Evolutionary conservation across 805 yeast species (phyloP), one percentile per base, ranked within the genome.

Genomic region (Metschnikowia lunata): DNA sequence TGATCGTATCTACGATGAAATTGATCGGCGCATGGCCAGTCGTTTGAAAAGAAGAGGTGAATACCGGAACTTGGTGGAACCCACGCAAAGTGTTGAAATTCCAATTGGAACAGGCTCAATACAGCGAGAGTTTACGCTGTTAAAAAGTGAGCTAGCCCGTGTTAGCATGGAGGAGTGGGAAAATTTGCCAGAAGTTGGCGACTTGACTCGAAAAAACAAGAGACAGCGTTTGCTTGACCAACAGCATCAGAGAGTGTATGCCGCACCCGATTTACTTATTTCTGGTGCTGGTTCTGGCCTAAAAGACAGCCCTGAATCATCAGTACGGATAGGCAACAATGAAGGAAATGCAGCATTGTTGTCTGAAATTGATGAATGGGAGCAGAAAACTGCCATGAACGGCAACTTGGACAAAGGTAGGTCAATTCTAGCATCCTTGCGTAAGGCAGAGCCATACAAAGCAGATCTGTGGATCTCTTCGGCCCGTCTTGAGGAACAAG

Each of bases 381-480:
- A 44, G 33, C 37, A 32, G n/a, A 30, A 30, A 32, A 37, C 40
- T 27, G 49, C 48, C 18, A 34, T 30, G 29, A 18, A 34, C 8
- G 48, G 45, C 8, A 44, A 43, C 30, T 39, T 46, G 32, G 67
- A 69, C 36, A 80, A 77, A 47, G 79, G 82, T 31, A 66, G 93
- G 31, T 57, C 71, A 2, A 67, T 88, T 8, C 70, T 90, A 37
- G 67, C 76, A n/a, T 82, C 88, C 3, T 74, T 86, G 50, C 72
- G 95, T 30, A 78, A 76, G 50, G 67, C 88, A 0, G 84, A 87
- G 54, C 96, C 97, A 0, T 63, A 66, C 34, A 83, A 81, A 46
- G 77, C 95, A 0, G 77, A 78, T 38, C 86, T 85, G 5, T 91
- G 96, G 96, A 85, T 91, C 18, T 88, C 95, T 0, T 78, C 88